Conservation (phyloP, 805 yeast species). For the Groenewaldozyma tartarivorans region DNA sequence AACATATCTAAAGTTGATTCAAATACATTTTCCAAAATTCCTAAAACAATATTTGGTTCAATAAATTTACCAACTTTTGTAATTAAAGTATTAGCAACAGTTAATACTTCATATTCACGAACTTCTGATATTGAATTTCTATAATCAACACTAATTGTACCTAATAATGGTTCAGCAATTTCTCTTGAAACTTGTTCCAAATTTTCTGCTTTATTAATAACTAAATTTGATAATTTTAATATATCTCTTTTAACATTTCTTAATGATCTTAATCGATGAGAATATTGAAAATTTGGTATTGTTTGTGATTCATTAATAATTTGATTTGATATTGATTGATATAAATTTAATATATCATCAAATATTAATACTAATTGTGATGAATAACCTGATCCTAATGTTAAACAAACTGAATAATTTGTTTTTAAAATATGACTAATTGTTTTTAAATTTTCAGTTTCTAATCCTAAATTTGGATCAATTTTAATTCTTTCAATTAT, state of each 20-base stretch:
- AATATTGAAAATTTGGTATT: slow-evolving; percentile 85
- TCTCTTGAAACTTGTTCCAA: slow-evolving; percentile 74
- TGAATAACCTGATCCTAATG: slow-evolving; percentile 85
- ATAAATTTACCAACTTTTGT: slow-evolving; percentile 78
- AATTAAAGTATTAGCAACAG: slow-evolving; percentile 87
- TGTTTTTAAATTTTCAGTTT: slow-evolving; percentile 78
- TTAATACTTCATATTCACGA: slow-evolving; percentile 93
- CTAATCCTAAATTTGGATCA: slow-evolving; percentile 69
- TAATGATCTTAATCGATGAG: slow-evolving; percentile 89
- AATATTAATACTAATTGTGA: slow-evolving; percentile 82
- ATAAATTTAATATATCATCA: slow-evolving; percentile 80
- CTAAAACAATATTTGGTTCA: slow-evolving; percentile 81
- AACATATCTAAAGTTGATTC: slow-evolving; percentile 94
- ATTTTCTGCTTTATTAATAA: slow-evolving; percentile 78
- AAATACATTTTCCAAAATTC: slow-evolving; percentile 81
- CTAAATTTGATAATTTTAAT: slow-evolving; percentile 78
- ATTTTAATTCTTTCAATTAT: slow-evolving; percentile 77
- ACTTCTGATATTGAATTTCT: slow-evolving; percentile 86
- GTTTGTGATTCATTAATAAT: slow-evolving; percentile 74
- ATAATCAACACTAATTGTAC: slow-evolving; percentile 84
- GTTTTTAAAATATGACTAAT: slow-evolving; percentile 92
- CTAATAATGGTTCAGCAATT: slow-evolving; percentile 71
- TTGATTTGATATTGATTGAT: slow-evolving; percentile 68
- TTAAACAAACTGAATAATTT: slow-evolving; percentile 88
- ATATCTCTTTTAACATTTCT: slow-evolving; percentile 95